These are phyloP conservation scores for Rhododendron henanense DNA, from an alignment of 148 eudicot species.

Conservation along the genomic window DNA sequence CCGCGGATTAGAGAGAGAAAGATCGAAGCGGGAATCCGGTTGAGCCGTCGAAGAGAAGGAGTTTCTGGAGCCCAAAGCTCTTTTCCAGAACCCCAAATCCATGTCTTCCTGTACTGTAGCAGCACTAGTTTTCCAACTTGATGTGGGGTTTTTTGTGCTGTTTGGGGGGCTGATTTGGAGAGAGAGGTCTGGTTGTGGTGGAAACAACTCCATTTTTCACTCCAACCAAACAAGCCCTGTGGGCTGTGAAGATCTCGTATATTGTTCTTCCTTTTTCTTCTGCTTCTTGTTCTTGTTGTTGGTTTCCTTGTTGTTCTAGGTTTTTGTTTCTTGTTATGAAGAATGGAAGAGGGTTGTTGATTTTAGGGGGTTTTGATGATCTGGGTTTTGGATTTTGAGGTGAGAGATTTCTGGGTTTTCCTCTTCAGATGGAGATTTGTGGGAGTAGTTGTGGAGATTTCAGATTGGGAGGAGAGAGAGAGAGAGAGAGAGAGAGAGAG, in stretches of 20 bases:
- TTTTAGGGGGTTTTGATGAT: constrained; percentile 2
- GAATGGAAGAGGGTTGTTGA: constrained; percentile 3
- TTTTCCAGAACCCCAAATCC: constrained; percentile 56
- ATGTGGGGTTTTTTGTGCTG: constrained; percentile 41
- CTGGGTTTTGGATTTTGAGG: constrained; percentile 3
- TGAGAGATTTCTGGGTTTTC: constrained; percentile 11
- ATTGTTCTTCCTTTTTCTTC: neutral
- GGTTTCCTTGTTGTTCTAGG: neutral
- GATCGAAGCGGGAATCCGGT: constrained; percentile 17
- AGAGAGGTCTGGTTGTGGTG: constrained; percentile 94
- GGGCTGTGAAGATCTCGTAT: neutral
- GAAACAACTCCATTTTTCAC: constrained; percentile 74
- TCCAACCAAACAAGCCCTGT: constrained; percentile 12
- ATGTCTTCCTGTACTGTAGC: constrained; percentile 23
- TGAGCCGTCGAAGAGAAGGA: constrained; percentile 9
- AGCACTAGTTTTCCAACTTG: constrained; percentile 27
- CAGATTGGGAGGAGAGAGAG: constrained; percentile 11
- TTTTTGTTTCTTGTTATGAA: neutral
- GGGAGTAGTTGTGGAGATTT: constrained; percentile 43
- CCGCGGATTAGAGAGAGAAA: constrained; percentile 30
- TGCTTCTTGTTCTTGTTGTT: neutral
- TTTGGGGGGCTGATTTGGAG: constrained; percentile 91
- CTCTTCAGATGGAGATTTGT: constrained; percentile 20
- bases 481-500: constrained; percentile 21
- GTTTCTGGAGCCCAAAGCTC: constrained; percentile 39